These are phyloP conservation scores for Potentilla sterilis DNA, from an alignment of 306 rosid genomes.

Conservation along the genomic window DNA sequence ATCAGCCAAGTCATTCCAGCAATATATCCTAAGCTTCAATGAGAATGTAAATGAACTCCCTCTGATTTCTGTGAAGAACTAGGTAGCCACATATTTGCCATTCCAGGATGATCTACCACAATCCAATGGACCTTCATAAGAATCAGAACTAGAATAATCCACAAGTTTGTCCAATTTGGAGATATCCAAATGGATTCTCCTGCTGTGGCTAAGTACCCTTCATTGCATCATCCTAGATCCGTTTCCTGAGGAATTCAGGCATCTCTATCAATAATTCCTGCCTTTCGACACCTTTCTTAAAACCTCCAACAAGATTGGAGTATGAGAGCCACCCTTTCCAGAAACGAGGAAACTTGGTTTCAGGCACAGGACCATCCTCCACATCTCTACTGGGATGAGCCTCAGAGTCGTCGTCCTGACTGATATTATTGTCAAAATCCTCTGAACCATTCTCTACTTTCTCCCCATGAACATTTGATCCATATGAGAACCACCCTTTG, in stretches of 20 bases:
- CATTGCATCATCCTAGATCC: slow-evolving; percentile 2
- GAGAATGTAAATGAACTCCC: no score
- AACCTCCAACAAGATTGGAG: slow-evolving; percentile 25
- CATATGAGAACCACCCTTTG: slow-evolving; percentile 27
- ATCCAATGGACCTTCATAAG: no score
- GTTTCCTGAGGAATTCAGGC: slow-evolving; percentile 19
- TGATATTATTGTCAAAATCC: slow-evolving; percentile 4
- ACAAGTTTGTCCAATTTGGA: no score
- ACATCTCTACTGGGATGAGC: neutral
- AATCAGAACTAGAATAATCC: no score
- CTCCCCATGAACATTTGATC: slow-evolving; percentile 21
- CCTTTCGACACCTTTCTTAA: slow-evolving; percentile 25
- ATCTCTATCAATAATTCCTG: slow-evolving; percentile 17
- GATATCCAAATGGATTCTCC: neutral
- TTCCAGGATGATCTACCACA: no score
- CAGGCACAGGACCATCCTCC: slow-evolving; percentile 21
- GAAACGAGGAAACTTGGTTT: slow-evolving; percentile 27
- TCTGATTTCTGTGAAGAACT: no score
- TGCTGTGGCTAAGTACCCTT: neutral
- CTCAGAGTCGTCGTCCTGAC: slow-evolving; percentile 10
- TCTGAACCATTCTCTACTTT: slow-evolving; percentile 8
- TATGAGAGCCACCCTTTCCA: slow-evolving; percentile 36
- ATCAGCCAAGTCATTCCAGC: no score
- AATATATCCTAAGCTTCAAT: no score
- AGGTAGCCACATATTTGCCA: no score